Conservation (phyloP, 2,329 filamentous ascomycete genomes). For the Fusarium virguliforme region DNA sequence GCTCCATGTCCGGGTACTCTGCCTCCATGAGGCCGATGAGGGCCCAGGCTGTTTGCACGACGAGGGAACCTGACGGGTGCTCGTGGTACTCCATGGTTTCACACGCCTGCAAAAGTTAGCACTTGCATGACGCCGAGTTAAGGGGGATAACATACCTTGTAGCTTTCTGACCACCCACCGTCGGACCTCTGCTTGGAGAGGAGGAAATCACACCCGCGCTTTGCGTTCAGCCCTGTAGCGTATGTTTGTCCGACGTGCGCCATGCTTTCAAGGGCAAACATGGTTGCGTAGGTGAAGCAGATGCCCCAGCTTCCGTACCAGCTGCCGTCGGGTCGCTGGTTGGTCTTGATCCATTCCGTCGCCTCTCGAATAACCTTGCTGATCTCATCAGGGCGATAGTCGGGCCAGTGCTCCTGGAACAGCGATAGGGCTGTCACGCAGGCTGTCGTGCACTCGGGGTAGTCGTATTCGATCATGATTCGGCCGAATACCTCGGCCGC, state of each 20-base stretch:
- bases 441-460: conserved; percentile 97
- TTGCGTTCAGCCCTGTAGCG: conserved; percentile 78
- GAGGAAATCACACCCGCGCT: conserved; percentile 87
- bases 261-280: conserved; percentile 95
- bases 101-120: conserved; percentile 71
- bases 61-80: conserved; percentile 83
- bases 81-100: conserved; percentile 83
- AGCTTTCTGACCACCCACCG: conserved; percentile 97
- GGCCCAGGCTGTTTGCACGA: conserved; percentile 96
- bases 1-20: conserved; percentile 81
- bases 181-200: conserved; percentile 87
- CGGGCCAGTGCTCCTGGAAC: conserved; percentile 85
- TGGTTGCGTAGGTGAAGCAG: conserved; percentile 96
- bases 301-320: conserved; percentile 99
- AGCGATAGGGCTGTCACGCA: conserved; percentile 89
- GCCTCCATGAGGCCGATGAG: conserved; percentile 87
- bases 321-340: conserved; percentile 85
- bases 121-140: not conserved
- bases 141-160: conserved; percentile 69
- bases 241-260: conserved; percentile 87
- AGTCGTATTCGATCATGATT: conserved; percentile 99
- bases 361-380: conserved; percentile 79
- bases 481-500: conserved; percentile 96
- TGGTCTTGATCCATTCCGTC: conserved; percentile 84
- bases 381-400: conserved; percentile 85